Evolutionary conservation across 2,329 filamentous ascomycete species (phyloP), one percentile per base, ranked within the genome.

Genomic region (Cladorrhinum sp.): DNA sequence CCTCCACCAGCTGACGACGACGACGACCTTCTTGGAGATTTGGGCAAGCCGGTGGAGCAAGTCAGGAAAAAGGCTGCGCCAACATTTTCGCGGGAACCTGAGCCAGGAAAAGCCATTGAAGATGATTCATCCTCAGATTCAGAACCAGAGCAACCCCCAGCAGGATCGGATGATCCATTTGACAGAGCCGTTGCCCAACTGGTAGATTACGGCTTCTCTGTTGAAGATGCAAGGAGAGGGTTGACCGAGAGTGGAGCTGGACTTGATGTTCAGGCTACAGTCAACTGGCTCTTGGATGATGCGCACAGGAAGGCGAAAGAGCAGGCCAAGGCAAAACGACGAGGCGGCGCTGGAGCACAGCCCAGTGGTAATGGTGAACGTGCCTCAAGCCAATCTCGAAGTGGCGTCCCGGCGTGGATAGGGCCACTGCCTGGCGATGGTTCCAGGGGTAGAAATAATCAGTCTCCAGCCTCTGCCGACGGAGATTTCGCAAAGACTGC

Each of bases 181-280:
- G 92, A 96, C 70, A 85, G 84, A 66, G 91, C 92, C 9, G 85
- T 98, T 24, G 91, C 91, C 9, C 92, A 98, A 72, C 78, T 99
- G 24, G 86, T 97, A 2, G 93, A 97, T 66, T 98, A 98, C 85
- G 95, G 95, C 0, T 99, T 99, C 68, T 86, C 91, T 0, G 83
- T 87, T 0, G 91, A 96, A 61, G 92, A 92, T 69, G 89, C 95
- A n/a, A 83, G 84, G 57, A 81, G 88, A 64, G 95, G 92, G 4
- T 76, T 99, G 45, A 86, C 86, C 10, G 89, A 92, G 69, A 96
- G 90, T 29, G 89, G 91, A 3, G 87, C 87, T 2, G 91, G 91
- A 2, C 76, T 87, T 1, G 89, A 97, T 71, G 85, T 96, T 9
- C 92, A 96, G 73, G 88, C 86, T 53, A 93, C 93, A 1, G 91